Conservation (phyloP, 345 rosid species). For the Gynandropsis gynandra region DNA sequence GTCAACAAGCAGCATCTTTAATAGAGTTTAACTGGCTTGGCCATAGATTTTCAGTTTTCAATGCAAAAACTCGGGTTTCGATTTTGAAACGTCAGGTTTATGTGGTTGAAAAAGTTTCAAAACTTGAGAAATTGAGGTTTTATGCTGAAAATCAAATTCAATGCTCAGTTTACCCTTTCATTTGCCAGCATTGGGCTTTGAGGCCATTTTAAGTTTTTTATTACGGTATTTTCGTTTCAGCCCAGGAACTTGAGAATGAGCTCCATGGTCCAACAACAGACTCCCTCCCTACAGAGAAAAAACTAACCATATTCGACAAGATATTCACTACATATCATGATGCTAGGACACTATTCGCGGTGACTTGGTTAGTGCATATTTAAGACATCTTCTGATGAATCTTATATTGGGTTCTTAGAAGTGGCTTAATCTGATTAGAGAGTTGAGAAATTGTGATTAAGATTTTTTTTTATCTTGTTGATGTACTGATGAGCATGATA, state of each 20-base stretch:
- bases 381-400: background rate
- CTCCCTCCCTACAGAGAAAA: slow-evolving; percentile 75
- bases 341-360: slow-evolving; percentile 84
- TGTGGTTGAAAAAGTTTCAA: slow-evolving; percentile 5
- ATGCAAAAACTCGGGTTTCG: slow-evolving; percentile 91
- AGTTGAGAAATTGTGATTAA: slow-evolving; percentile 6
- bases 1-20: slow-evolving; percentile 94
- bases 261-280: slow-evolving; percentile 65
- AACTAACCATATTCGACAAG: slow-evolving; percentile 68
- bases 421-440: background rate
- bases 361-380: slow-evolving; percentile 65
- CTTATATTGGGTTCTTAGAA: slow-evolving; percentile 5
- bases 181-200: slow-evolving; percentile 10
- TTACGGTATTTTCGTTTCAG: slow-evolving; percentile 37
- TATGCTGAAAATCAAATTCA: slow-evolving; percentile 3
- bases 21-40: slow-evolving; percentile 98
- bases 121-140: slow-evolving; percentile 10
- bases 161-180: slow-evolving; percentile 7
- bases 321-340: slow-evolving; percentile 85
- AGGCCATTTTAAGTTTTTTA: slow-evolving; percentile 19
- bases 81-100: slow-evolving; percentile 69
- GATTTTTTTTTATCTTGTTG: slow-evolving; percentile 8
- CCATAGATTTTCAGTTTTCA: slow-evolving; percentile 75
- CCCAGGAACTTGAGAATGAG: slow-evolving; percentile 98
- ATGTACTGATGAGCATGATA: slow-evolving; percentile 11